These are phyloP conservation scores for Alternaria conjuncta DNA, from an alignment of 2,329 filamentous ascomycete species.

Conservation along the genomic window DNA sequence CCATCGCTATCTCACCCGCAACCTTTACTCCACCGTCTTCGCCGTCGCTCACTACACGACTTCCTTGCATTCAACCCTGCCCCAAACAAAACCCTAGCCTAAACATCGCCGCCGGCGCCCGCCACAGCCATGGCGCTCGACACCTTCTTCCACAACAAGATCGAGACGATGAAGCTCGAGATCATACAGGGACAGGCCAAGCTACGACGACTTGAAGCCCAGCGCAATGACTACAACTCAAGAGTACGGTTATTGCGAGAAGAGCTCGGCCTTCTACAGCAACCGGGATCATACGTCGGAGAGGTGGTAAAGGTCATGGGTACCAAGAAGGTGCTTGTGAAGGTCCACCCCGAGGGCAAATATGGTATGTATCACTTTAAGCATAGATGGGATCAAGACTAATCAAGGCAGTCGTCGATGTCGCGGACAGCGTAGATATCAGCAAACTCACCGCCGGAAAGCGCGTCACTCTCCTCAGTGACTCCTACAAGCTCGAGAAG, in stretches of 20 bases:
- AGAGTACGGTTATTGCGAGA: constrained; percentile 92
- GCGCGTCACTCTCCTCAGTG: constrained; percentile 93
- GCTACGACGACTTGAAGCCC: constrained; percentile 90
- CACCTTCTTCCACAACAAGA: constrained; percentile 99
- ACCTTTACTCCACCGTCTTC: not conserved
- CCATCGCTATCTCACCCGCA: constrained; percentile 4
- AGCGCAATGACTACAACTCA: constrained; percentile 99
- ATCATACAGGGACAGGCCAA: constrained; percentile 99
- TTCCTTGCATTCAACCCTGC: not conserved
- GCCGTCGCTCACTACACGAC: not conserved
- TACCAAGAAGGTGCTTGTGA: constrained; percentile 98
- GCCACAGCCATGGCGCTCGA: constrained; percentile 89
- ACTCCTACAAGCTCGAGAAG: constrained; percentile 98
- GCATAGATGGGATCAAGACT: not conserved
- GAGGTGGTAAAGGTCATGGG: constrained; percentile 99
- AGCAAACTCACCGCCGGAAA: constrained; percentile 96
- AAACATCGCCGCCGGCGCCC: constrained; percentile 26
- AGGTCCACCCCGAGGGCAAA: constrained; percentile 99
- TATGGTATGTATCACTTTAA: constrained; percentile 71
- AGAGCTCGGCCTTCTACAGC: constrained; percentile 93
- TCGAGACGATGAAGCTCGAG: constrained; percentile 99
- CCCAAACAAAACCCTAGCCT: not conserved
- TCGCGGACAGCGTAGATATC: constrained; percentile 93
- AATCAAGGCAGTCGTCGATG: constrained; percentile 78
- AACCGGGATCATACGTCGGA: constrained; percentile 96